Evolutionary conservation across 176 grass and related monocot genomes (phyloP).

Genomic region (Oryza meyeriana): DNA sequence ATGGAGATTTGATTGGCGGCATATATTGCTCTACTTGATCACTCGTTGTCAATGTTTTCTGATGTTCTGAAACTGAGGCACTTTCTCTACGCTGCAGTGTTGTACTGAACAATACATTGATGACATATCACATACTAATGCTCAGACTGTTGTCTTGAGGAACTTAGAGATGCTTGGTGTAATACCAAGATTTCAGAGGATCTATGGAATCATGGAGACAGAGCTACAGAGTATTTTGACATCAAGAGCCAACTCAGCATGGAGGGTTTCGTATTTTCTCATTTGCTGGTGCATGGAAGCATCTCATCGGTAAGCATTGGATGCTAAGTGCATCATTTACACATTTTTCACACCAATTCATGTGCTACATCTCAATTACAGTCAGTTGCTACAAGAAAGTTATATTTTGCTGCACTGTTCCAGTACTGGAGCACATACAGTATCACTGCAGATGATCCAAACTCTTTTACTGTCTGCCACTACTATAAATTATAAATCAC

Average conservation of each 20-base stretch:
- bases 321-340: background rate
- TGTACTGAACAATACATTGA: background rate
- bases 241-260: background rate
- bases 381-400: background rate
- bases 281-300: background rate
- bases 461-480: background rate
- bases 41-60: background rate
- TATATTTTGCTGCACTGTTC: background rate
- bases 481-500: background rate
- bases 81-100: background rate
- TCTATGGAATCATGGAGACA: background rate
- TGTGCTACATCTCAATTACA: background rate
- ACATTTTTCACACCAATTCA: background rate
- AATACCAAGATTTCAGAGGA: background rate
- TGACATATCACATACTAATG: background rate
- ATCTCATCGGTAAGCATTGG: background rate
- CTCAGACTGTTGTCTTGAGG: background rate
- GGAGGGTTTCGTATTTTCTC: background rate
- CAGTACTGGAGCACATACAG: slow-evolving; percentile 27
- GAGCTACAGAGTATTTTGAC: background rate
- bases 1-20: background rate
- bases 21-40: background rate
- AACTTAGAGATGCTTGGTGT: background rate
- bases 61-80: background rate
- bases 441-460: background rate